Percentiles rank a stretch among this genome's conserved stretches.
These are phyloP conservation scores for Apiospora malaysiana DNA, from an alignment of 2,329 filamentous ascomycete species.

Conservation along the genomic window DNA sequence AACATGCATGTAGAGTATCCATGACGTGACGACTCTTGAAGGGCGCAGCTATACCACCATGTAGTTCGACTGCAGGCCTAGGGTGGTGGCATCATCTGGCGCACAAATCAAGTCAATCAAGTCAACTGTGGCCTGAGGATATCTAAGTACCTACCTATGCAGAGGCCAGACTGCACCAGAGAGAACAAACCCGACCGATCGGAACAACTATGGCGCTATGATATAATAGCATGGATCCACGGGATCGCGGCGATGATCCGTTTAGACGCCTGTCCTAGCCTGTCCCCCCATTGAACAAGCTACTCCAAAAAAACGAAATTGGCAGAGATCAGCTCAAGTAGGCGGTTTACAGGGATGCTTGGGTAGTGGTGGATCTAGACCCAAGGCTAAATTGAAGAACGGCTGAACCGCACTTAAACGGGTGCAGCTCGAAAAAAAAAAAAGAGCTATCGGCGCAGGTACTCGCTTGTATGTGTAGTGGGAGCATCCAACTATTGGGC, in stretches of 20 bases:
- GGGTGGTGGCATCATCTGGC: background rate
- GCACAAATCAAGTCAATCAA: too few relatives aligned
- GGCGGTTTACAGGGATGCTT: background rate
- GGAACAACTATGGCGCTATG: constrained; percentile 4
- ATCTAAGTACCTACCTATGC: background rate
- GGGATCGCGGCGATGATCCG: constrained; percentile 21
- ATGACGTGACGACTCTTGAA: background rate
- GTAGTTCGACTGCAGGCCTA: background rate
- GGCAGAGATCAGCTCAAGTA: constrained; percentile 21
- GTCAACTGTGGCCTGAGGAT: too few relatives aligned
- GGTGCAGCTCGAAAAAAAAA: background rate
- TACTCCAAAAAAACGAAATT: constrained; percentile 11
- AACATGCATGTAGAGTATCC: background rate
- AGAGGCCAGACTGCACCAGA: background rate
- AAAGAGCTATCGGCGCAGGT: background rate
- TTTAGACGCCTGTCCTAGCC: background rate
- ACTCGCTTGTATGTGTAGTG: too few relatives aligned
- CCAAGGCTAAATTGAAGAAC: background rate
- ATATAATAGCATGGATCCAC: background rate
- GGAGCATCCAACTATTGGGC: constrained; percentile 14
- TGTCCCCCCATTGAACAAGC: constrained; percentile 26
- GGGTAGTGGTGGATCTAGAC: background rate
- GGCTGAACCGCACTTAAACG: background rate
- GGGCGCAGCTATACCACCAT: background rate
- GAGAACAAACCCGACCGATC: background rate